Percentiles rank a stretch among this genome's conserved stretches.
These are phyloP conservation scores for Wickerhamomyces strasburgensis DNA, from an alignment of 805 yeast species.

Conservation along the genomic window DNA sequence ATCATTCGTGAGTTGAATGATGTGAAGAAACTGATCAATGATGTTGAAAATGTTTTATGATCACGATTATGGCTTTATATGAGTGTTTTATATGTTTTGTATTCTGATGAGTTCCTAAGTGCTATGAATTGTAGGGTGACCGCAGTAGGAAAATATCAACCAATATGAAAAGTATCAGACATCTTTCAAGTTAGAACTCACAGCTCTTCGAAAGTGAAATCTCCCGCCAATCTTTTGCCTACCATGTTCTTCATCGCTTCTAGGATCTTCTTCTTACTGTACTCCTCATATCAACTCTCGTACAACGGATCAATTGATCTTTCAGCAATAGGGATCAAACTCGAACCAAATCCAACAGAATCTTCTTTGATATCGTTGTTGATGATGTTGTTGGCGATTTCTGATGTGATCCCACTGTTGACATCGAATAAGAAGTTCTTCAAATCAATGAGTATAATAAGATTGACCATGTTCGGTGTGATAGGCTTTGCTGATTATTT, in stretches of 20 bases:
- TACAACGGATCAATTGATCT: neutral
- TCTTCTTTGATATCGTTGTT: neutral
- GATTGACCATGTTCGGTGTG: neutral
- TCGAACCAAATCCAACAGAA: neutral
- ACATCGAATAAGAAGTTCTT: neutral
- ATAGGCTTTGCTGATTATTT: neutral
- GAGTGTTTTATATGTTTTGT: too few relatives aligned
- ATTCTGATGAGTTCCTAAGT: too few relatives aligned
- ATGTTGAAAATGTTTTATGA: constrained; percentile 1
- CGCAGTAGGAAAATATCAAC: too few relatives aligned
- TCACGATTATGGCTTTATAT: neutral
- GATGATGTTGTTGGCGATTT: neutral
- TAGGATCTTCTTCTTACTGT: neutral
- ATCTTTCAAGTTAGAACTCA: too few relatives aligned
- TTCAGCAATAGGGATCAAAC: neutral
- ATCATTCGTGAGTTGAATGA: constrained; percentile 14
- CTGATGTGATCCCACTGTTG: neutral
- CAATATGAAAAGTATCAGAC: too few relatives aligned
- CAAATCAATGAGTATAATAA: too few relatives aligned
- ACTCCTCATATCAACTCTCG: neutral
- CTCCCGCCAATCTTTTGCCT: too few relatives aligned
- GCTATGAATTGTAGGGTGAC: too few relatives aligned
- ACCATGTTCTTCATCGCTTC: too few relatives aligned
- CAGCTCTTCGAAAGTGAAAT: too few relatives aligned
- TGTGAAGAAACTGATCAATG: constrained; percentile 14